These are phyloP conservation scores for Takashimella koratensis DNA, from an alignment of 1,284 basidiomycete genomes.

Conservation along the genomic window DNA sequence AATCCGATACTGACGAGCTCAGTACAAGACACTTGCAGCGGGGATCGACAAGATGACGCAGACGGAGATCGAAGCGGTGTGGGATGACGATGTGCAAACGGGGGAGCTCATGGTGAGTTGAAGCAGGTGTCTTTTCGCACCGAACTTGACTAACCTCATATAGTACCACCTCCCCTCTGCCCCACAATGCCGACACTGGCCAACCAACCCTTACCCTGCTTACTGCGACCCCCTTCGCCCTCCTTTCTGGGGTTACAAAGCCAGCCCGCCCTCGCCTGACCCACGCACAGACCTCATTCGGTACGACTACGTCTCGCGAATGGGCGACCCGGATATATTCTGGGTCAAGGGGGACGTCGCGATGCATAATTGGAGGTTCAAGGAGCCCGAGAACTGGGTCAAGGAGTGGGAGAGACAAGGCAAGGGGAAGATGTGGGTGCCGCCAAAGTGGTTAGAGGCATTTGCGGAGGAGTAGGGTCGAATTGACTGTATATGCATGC, in stretches of 20 bases:
- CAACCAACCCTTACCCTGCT: not conserved
- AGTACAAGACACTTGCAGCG: constrained; percentile 19
- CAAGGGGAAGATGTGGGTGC: constrained; percentile 19
- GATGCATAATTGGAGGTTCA: constrained; percentile 23
- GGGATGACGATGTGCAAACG: constrained; percentile 25
- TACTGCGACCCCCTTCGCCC: constrained; percentile 17
- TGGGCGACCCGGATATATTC: constrained; percentile 18
- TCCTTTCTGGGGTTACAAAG: constrained; percentile 16
- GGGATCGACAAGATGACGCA: constrained; percentile 21
- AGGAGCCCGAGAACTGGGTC: constrained; percentile 13
- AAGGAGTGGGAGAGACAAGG: constrained; percentile 16
- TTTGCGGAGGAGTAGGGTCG: not conserved
- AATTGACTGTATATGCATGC: not conserved
- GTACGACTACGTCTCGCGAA: constrained; percentile 16
- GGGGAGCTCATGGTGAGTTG: constrained; percentile 31
- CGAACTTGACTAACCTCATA: not conserved
- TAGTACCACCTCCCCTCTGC: constrained; percentile 12
- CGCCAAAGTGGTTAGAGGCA: constrained; percentile 16
- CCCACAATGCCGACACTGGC: constrained; percentile 9
- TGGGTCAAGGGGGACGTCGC: constrained; percentile 19
- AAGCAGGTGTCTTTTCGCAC: constrained; percentile 1
- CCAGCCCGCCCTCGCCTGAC: constrained; percentile 15
- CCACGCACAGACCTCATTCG: constrained; percentile 22
- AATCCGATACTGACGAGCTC: not conserved
- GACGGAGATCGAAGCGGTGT: constrained; percentile 11